Conservation (phyloP, 164 flowering plant species). For the Euptelea pleiosperma region DNA sequence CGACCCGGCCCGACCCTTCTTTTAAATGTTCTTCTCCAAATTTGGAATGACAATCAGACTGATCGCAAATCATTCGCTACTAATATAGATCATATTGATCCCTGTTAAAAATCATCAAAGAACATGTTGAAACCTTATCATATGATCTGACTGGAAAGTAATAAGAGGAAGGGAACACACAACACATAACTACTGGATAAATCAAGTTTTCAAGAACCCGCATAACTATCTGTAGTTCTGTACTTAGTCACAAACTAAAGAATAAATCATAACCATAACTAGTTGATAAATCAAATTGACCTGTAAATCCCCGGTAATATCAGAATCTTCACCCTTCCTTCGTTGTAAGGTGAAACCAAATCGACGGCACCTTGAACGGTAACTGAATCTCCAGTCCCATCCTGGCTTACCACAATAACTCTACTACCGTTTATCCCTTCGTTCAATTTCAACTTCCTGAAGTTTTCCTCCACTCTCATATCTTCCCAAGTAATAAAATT, state of each 20-base stretch:
- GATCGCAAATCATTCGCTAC: no score
- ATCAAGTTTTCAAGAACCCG: no score
- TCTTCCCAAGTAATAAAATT: constrained; percentile 66
- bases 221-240: no score
- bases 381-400: constrained; percentile 56
- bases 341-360: constrained; percentile 58
- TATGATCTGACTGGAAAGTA: no score
- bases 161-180: not conserved
- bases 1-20: no score
- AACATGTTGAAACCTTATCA: no score
- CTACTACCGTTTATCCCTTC: constrained; percentile 14
- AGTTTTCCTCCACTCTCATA: constrained; percentile 22
- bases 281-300: constrained; percentile 27
- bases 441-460: constrained; percentile 9
- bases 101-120: no score
- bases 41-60: no score
- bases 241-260: no score
- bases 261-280: not conserved
- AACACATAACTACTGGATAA: no score
- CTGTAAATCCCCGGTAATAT: constrained; percentile 82
- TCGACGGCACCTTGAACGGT: constrained; percentile 87
- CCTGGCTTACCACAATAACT: constrained; percentile 63
- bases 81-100: no score
- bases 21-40: no score
- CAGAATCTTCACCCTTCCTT: constrained; percentile 54